These are phyloP conservation scores for Colletotrichum chlorophyti DNA, from an alignment of 2,329 filamentous ascomycete genomes.

Conservation along the genomic window DNA sequence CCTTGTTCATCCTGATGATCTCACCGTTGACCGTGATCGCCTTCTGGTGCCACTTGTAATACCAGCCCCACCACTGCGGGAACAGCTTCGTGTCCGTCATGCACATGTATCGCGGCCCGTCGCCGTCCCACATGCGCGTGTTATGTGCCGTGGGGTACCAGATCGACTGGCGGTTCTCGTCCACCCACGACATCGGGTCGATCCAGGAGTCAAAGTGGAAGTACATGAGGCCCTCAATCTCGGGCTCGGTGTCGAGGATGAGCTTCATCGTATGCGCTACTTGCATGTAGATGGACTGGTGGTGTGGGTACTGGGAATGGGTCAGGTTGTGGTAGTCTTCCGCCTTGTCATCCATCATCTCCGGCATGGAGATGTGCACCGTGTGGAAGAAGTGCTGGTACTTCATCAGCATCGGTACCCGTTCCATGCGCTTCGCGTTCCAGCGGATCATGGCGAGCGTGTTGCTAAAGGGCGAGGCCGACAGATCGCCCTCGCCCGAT, in stretches of 20 bases:
- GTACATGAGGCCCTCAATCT: conserved; percentile 37
- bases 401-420: conserved; percentile 34
- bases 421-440: conserved; percentile 35
- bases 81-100: conserved; percentile 31
- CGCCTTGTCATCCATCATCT: conserved; percentile 25
- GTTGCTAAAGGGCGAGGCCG: conserved; percentile 36
- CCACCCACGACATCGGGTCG: conserved; percentile 35
- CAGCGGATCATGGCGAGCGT: conserved; percentile 37
- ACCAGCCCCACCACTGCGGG: conserved; percentile 33
- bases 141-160: conserved; percentile 34
- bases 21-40: conserved; percentile 28
- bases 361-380: conserved; percentile 36
- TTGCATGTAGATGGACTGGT: conserved; percentile 32
- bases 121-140: conserved; percentile 17
- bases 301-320: conserved; percentile 33
- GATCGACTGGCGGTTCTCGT: conserved; percentile 35
- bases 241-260: conserved; percentile 34
- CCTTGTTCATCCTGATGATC: conserved; percentile 4
- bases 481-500: conserved; percentile 13
- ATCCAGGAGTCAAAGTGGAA: conserved; percentile 43
- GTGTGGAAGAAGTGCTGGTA: conserved; percentile 39
- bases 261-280: conserved; percentile 39
- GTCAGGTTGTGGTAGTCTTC: conserved; percentile 33
- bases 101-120: conserved; percentile 32
- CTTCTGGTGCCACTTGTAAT: conserved; percentile 19